phyloP scores from a whole-genome alignment of 352 stramenopile genomes.

The Discostella stelligera region DNA sequence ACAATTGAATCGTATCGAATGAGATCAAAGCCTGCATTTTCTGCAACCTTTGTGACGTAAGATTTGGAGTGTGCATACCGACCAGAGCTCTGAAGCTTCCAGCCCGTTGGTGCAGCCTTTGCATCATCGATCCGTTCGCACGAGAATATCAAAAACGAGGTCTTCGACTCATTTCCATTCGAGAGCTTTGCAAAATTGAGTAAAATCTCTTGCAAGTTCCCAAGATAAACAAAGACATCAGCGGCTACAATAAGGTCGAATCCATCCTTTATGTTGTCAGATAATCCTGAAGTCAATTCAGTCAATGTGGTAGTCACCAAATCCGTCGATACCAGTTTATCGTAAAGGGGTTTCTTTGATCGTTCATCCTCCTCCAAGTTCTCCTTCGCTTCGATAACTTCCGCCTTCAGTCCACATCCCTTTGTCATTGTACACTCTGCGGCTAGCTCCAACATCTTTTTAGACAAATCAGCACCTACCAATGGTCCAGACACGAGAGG shows the following conservation, averaged over 20 bases:
- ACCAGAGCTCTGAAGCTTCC: conserved; percentile 59
- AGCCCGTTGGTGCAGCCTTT: conserved; percentile 52
- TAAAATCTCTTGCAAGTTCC: conserved; percentile 59
- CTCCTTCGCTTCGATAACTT: conserved; percentile 8
- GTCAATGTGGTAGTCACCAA: conserved; percentile 62
- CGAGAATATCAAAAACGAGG: conserved; percentile 63
- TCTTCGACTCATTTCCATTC: conserved; percentile 16
- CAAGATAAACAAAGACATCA: conserved; percentile 81
- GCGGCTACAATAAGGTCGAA: conserved; percentile 80
- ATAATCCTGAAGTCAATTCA: conserved; percentile 30
- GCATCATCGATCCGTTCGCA: conserved; percentile 59
- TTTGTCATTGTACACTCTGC: conserved; percentile 49
- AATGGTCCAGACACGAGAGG: conserved; percentile 55
- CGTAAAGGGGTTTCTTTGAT: conserved; percentile 50
- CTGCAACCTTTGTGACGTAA: conserved; percentile 52
- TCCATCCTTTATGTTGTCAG: conserved; percentile 13
- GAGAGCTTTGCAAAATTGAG: conserved; percentile 59
- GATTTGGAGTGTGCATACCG: conserved; percentile 74
- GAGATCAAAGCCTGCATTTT: conserved; percentile 52
- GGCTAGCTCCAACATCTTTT: conserved; percentile 76
- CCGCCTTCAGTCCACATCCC: conserved; percentile 56
- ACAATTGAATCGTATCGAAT: conserved; percentile 66
- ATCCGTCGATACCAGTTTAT: conserved; percentile 60
- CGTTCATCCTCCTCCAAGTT: conserved; percentile 19
- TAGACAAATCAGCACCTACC: conserved; percentile 70